Evolutionary conservation across 345 rosid genomes (phyloP), one percentile per base, ranked within the genome.

Genomic region (Draba incana): DNA sequence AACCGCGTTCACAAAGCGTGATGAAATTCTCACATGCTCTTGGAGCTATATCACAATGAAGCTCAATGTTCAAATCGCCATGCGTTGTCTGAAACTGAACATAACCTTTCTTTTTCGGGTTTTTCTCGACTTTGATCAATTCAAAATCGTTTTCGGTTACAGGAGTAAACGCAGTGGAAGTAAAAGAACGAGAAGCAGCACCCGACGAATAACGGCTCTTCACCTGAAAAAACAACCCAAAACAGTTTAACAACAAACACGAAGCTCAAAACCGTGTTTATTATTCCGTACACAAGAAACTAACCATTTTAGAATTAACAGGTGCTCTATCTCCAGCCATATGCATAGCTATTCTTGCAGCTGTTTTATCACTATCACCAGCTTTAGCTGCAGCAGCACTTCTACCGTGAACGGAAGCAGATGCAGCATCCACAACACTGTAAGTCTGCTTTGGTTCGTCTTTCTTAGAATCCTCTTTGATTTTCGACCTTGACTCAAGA

Each of bases 111-210:
- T 89, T 94, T 75, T 77, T 87, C 2, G 96, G 96, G 81, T 86
- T 91, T 77, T 86, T 94, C 84, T 91, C 97, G 24, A 91, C 97
- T 81, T 94, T 82, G 65, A 91, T 46, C 47, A 89, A 82, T 65
- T 94, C 95, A 62, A 75, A 94, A 10, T 94, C 96, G 71, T 94
- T 94, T 70, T 80, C 63, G 7, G 99, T 91, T 33, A 94, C 91
- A 50, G 99, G 96, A 67, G 87, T 89, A 84, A 79, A 94, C 11
- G 89, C 79, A 28, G 90, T 86, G 71, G 96, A 94, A 66, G 99
- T 94, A 79, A 91, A 94, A 64, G 97, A 93, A 69, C 96, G 85
- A 44, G 99, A 88, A 54, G 99, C 95, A 79, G 99, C 95, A 62
- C 97, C 96, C 4, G 96, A 86, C 37, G 97, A 90, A 54, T 64